Evolutionary conservation across 192 early-diverging fungal genomes (phyloP), one percentile per base, ranked within the genome.

Genomic region (Backusella macrospora): DNA sequence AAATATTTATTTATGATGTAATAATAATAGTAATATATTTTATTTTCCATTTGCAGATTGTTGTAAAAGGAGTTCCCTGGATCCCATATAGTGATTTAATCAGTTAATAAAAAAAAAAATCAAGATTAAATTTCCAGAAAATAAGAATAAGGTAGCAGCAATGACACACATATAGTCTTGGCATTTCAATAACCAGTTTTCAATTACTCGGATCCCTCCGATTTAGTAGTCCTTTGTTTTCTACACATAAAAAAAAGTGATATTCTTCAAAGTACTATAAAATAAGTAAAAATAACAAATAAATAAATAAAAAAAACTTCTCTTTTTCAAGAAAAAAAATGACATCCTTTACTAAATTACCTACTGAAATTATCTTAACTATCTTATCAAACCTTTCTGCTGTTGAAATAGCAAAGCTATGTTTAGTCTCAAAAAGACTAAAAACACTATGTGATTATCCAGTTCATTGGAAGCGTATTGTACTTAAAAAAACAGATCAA

Each of bases 181-280:
- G 52, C 52, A 59, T 59, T 59, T 26, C 52, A 59, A 12, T 26
- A 59, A 59, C 52, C 26, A 23, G 52, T 59, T 59, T 59, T 46
- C 26, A 4, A 59, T 4, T 12, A 10, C 10, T 59, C 52, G 52
- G 52, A 12, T 59, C 9, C 21, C 8, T 26, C 52, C 52, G 52
- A 26, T 59, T 59, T 18, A 23, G 1, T 26, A 4, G 12, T 26
- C 2, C 10, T 26, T 13, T 23, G 26, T 23, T 59, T 59, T 59
- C 23, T 26, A 10, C 52, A 59, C 13, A 59, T 23, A 59, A 59
- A 43, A 43, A 59, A 1, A 34, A 59, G 21, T 10, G 26, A 59
- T 12, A 26, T 59, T 59, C 52, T 59, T 18, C 52, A 59, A 59
- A 26, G 4, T 59, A 59, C 29, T 34, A 34, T 34, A 34, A 34